Base-by-base conservation (phyloP, 192 early-diverging fungal genomes). In the Backusella westeae region DNA sequence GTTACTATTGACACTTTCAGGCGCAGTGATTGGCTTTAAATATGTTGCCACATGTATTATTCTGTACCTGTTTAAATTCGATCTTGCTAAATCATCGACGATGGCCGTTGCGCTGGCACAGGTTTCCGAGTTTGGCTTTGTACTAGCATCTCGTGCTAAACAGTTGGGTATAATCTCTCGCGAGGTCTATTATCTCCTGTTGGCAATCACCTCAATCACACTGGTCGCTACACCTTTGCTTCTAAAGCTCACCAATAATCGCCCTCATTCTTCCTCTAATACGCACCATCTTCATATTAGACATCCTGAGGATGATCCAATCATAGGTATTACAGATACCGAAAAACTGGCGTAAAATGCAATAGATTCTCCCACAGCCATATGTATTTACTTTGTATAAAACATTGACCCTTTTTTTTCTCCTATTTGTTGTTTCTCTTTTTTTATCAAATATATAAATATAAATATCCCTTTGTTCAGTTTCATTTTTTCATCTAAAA, bases 91-190 rank as follows among this genome's bases (percentile, higher is more conserved):
- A 35, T 72, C 80, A 26, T 77, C 78, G 0, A 77, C 74, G 1
- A 81, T 90, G 78, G 77, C 82, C 15, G 69, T 89, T 72, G 89
- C 89, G 6, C 42, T 90, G 53, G 81, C 85, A 6, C 89, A 90
- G 53, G 87, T 90, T 34, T 84, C 83, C 7, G 89, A 90, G 73
- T 90, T 90, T 65, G 82, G 77, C 3, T 90, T 90, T 86, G 87
- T 90, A 0, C 73, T 90, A 6, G 87, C 87, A 9, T 84, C 84
- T 49, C 76, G 82, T 36, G 88, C 89, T 12, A 90, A 90, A 74
- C 77, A 82, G 80, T 79, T 84, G 14, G 69, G 74, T 10, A 84
- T 89, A 39, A 87, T 90, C 23, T 78, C 83, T 2, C 78, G 89
- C 0, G 89, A 90, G 69, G 82, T 82, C 4, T 90, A 83, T 76